Percentiles rank a stretch among this genome's conserved stretches.
phyloP scores from a whole-genome alignment of 805 yeast genomes.

The Lipomyces starkeyi region DNA sequence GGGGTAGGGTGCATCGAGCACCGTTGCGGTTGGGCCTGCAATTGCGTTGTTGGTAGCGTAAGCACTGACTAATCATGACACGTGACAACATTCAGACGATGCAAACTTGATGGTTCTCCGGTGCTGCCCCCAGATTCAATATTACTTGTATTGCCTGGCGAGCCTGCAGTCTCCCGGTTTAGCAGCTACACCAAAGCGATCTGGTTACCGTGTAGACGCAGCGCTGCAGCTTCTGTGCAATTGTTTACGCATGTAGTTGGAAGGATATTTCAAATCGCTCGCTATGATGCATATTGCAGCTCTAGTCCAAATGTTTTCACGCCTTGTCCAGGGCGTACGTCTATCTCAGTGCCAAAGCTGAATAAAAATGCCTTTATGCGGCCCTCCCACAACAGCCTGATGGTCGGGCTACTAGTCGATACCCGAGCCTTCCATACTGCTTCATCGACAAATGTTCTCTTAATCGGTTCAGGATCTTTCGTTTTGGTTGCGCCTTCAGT shows the following conservation, averaged over 20 bases:
- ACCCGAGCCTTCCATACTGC: constrained; percentile 30
- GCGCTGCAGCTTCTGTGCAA: neutral
- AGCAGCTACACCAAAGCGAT: neutral
- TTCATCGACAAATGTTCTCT: constrained; percentile 14
- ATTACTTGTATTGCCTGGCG: too few species aligned
- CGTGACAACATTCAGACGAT: too few species aligned
- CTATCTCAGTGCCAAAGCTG: constrained; percentile 70
- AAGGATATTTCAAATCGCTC: neutral
- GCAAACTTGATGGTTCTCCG: neutral
- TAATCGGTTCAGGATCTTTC: neutral
- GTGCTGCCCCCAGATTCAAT: neutral
- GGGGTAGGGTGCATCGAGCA: neutral
- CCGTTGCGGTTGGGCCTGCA: neutral
- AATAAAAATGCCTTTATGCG: constrained; percentile 77
- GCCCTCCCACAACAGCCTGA: constrained; percentile 86
- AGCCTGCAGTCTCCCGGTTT: neutral
- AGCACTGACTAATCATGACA: neutral
- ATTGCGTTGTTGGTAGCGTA: too few species aligned
- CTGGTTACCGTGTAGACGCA: neutral
- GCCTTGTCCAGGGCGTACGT: constrained; percentile 55
- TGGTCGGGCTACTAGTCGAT: constrained; percentile 56
- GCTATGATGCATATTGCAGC: constrained; percentile 63
- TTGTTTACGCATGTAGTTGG: neutral
- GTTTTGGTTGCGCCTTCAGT: neutral
- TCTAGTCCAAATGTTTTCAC: constrained; percentile 62